Evolutionary conservation across 1,139 yeast species (phyloP), one percentile per base, ranked within the genome.

Genomic region (Saccharomyces hybrid): DNA sequence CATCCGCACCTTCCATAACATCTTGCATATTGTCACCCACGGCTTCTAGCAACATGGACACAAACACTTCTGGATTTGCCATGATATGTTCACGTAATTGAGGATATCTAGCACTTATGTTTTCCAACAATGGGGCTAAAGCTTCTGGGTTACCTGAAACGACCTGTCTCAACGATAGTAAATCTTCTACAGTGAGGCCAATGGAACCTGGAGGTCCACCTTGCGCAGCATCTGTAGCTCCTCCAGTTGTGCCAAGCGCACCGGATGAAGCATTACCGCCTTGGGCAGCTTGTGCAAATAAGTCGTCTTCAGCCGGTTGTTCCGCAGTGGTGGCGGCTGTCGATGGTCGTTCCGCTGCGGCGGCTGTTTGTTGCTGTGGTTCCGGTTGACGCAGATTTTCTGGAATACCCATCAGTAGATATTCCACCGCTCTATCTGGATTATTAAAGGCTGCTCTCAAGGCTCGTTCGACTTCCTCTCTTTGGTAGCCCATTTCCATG

Each of bases 341-440:
- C 44, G 44, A 20, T 9, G 44, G 13, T 16, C 50, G 41, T 34
- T 49, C 67, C 13, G 67, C 63, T 8, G 58, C 58, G 9, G 61
- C 49, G 46, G 48, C 58, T 28, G 52, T 55, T 54, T 42, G 61
- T n/a, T 13, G 53, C 53, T 20, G 64, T 46, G 50, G 55, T 49
- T 51, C 57, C 50, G 48, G 66, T 56, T 51, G 67, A 64, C 74
- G 78, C 59, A 78, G 73, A 51, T 78, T 71, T 62, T 86, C 93
- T 42, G 98, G 98, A 53, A 93, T 83, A 4, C 98, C 98, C 47
- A 91, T 88, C 63, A 93, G 75, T 56, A 93, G 77, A 70, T 93
- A 91, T 69, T 95, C 99, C 5, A 91, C 98, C 0, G 99, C 99
- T 66, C 99, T 84, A 68, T 93, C 98, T 27, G 99, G 99, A 72